phyloP scores from a whole-genome alignment of 2,329 filamentous ascomycete genomes.

The Tolypocladium endophyticum region DNA sequence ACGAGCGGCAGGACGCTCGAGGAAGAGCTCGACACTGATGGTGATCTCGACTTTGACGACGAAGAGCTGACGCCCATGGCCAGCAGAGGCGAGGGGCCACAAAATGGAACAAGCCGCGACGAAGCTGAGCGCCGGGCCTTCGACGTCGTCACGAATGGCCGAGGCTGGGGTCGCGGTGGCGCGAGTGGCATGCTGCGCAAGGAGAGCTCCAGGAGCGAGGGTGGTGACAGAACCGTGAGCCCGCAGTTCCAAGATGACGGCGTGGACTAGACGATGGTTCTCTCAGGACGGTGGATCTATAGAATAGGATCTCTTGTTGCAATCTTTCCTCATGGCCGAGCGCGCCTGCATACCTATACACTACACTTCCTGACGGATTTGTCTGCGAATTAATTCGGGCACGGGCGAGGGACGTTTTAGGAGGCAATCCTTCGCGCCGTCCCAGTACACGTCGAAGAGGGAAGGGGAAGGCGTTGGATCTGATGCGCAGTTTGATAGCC shows the following conservation, averaged over 20 bases:
- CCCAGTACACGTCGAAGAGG: background rate
- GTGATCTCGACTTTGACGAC: constrained; percentile 18
- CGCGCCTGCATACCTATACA: background rate
- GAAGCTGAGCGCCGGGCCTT: constrained; percentile 34
- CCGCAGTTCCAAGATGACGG: constrained; percentile 16
- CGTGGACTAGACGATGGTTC: constrained; percentile 16
- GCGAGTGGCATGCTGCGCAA: constrained; percentile 32
- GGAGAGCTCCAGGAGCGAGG: constrained; percentile 14
- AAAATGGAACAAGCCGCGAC: constrained; percentile 12
- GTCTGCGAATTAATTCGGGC: background rate
- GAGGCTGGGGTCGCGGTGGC: constrained; percentile 27
- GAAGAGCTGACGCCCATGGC: constrained; percentile 15
- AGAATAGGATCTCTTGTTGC: background rate
- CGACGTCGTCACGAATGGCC: constrained; percentile 29
- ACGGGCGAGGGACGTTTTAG: background rate
- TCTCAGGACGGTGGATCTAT: background rate
- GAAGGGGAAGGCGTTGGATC: background rate
- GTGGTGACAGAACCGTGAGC: constrained; percentile 7
- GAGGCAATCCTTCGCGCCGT: background rate
- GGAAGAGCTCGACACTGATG: constrained; percentile 29
- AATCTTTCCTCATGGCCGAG: background rate
- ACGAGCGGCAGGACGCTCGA: constrained; percentile 33
- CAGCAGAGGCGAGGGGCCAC: background rate
- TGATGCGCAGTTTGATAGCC: background rate
- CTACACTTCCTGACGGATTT: background rate